Evolutionary conservation across 2,329 filamentous ascomycete genomes (phyloP), one percentile per base, ranked within the genome.

Genomic region (Chaetomiaceae sp.): DNA sequence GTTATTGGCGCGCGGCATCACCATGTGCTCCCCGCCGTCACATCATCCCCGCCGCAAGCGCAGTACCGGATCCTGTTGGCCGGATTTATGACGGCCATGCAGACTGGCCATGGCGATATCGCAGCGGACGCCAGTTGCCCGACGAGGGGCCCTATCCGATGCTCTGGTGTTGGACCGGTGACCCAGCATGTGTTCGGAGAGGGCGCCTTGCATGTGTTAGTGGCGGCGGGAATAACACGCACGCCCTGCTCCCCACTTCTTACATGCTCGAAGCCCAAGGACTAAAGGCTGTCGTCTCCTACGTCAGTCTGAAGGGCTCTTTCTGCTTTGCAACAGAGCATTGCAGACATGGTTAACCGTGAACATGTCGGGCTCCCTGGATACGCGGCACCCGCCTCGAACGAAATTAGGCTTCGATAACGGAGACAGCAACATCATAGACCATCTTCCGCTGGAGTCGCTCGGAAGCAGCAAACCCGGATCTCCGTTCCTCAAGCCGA

Each of bases 401-500:
- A 47, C 45, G 18, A 62, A 62, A 45, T 39, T 50, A 26, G 42
- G 38, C 33, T 49, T 55, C 12, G 56, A 60, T 26, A 51, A 57
- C 24, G 52, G 56, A 24, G 52, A 58, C 14, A 49, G 56, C 29
- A 52, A 58, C 17, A 53, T 55, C 22, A 54, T 58, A 12, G 60
- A 56, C 14, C 53, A 54, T 19, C 55, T 62, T 19, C 56, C 60
- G 4, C 37, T 59, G 12, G 49, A 50, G 22, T 60, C 56, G 11
- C 46, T 54, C 44, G 51, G 35, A 48, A 51, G 36, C 47, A 55
- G 22, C 51, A 62, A 54, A 52, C 52, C 48, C 3, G 51, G 58
- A 29, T 47, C 53, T 9, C 53, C 54, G 7, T 52, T 65, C 5
- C 52, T 67, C 9, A 57, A 60, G 36, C 61, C 62, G 4, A 60